A percentile compares a stretch with the other conserved stretches of the same genome.
Conservation (phyloP, 805 yeast genomes). For the Starmerella vitae region DNA sequence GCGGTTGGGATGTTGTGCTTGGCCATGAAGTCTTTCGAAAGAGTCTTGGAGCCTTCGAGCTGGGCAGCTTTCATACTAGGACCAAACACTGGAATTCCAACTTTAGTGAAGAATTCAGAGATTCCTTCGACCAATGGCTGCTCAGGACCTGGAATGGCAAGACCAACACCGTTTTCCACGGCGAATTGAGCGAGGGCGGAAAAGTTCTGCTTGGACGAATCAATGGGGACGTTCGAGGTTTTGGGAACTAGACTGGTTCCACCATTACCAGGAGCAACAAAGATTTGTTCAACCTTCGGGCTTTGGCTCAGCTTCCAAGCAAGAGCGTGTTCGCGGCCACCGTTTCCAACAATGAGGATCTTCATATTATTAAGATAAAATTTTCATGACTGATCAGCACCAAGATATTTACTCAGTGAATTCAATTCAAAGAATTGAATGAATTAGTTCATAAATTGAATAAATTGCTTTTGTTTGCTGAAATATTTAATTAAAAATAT, state of each 20-base stretch:
- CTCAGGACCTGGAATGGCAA: conserved; percentile 98
- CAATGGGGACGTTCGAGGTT: conserved; percentile 57
- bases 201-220: conserved; percentile 55
- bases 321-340: conserved; percentile 98
- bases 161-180: conserved; percentile 42
- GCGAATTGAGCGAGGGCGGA: conserved; percentile 62
- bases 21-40: conserved; percentile 87
- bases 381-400: no score
- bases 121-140: conserved; percentile 96
- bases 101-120: conserved; percentile 51
- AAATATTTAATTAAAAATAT: no score
- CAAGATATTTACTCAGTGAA: no score
- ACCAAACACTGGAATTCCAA: conserved; percentile 93
- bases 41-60: conserved; percentile 95
- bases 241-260: conserved; percentile 48
- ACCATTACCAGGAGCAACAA: conserved; percentile 95
- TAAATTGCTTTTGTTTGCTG: no score
- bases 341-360: conserved; percentile 82
- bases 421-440: no score
- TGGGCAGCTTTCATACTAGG: conserved; percentile 83
- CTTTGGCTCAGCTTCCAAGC: conserved; percentile 85
- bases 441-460: no score
- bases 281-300: conserved; percentile 53
- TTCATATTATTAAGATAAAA: conserved; percentile 35
- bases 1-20: conserved; percentile 92